Evolutionary conservation across 23 red algal genomes (phyloP).

Genomic region (Gracilariopsis chorda): DNA sequence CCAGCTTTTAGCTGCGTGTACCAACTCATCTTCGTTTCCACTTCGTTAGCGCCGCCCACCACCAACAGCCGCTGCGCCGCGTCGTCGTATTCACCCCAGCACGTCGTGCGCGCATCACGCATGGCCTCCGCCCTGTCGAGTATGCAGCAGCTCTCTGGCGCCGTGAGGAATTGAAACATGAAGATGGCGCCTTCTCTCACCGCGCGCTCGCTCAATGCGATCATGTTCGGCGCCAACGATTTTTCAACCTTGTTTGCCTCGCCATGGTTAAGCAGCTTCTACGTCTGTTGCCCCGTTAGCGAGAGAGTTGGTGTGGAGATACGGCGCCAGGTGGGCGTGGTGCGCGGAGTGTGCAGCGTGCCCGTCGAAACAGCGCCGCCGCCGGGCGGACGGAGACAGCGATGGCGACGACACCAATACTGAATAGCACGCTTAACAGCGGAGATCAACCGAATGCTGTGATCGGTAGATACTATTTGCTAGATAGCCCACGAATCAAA

Average conservation of each 20-base stretch:
- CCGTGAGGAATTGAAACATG: slow-evolving; percentile 56
- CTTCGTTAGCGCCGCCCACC: slow-evolving; percentile 34
- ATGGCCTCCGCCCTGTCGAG: slow-evolving; percentile 3
- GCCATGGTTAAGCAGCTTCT: neutral
- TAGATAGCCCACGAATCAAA: no score
- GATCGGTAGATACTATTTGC: no score
- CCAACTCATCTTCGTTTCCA: neutral
- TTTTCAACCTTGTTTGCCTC: neutral
- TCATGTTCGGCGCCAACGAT: neutral
- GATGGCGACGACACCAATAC: no score
- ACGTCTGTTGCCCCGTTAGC: neutral
- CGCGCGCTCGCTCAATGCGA: neutral
- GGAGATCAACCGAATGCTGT: no score
- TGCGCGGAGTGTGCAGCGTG: no score
- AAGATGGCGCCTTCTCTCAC: slow-evolving; percentile 1
- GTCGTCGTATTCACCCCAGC: slow-evolving; percentile 53
- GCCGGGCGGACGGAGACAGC: no score
- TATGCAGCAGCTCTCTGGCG: slow-evolving; percentile 48
- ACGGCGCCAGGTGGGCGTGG: no score
- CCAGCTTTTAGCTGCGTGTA: neutral
- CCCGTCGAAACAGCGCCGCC: no score
- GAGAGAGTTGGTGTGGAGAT: neutral
- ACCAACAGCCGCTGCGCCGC: slow-evolving; percentile 67
- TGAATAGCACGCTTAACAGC: no score
- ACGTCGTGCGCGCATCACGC: neutral